A percentile compares a stretch with the other conserved stretches of the same genome.
These are phyloP conservation scores for Magnusiomyces ingens DNA, from an alignment of 1,139 yeast genomes.

Conservation along the genomic window DNA sequence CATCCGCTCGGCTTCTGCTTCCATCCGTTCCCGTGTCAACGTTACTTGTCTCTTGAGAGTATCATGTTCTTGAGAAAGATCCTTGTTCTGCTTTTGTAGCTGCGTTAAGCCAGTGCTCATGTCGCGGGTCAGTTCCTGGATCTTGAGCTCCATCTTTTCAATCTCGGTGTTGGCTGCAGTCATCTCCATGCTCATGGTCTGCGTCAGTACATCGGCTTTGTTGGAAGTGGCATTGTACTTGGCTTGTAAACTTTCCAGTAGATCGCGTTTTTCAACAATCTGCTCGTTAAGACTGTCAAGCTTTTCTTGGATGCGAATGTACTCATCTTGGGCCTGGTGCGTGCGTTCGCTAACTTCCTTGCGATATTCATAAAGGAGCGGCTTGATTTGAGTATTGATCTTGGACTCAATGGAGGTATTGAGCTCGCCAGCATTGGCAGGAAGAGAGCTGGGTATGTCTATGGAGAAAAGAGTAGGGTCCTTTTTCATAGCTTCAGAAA, in stretches of 20 bases:
- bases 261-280: slow-evolving; percentile 51
- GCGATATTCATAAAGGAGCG: slow-evolving; percentile 42
- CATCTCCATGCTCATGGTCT: slow-evolving; percentile 49
- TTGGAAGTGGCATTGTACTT: slow-evolving; percentile 47
- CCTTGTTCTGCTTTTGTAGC: slow-evolving; percentile 51
- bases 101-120: slow-evolving; percentile 50
- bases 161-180: slow-evolving; percentile 55
- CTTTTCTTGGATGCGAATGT: slow-evolving; percentile 51
- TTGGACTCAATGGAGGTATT: slow-evolving; percentile 31
- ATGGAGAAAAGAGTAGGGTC: slow-evolving; percentile 45
- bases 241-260: slow-evolving; percentile 54
- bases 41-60: slow-evolving; percentile 44
- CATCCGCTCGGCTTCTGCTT: slow-evolving; percentile 48
- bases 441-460: slow-evolving; percentile 39
- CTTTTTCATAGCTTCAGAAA: slow-evolving; percentile 43
- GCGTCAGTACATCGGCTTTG: slow-evolving; percentile 52
- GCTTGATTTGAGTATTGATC: slow-evolving; percentile 32
- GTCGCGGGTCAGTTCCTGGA: slow-evolving; percentile 46
- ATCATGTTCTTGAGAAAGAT: slow-evolving; percentile 50
- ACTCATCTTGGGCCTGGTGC: slow-evolving; percentile 53
- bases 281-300: slow-evolving; percentile 51
- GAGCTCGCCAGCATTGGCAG: slow-evolving; percentile 24
- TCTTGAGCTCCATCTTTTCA: slow-evolving; percentile 57
- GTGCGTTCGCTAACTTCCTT: slow-evolving; percentile 43
- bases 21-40: slow-evolving; percentile 44